Base-by-base conservation (phyloP, 139 green algal species). In the Spirogloea muscicola region DNA sequence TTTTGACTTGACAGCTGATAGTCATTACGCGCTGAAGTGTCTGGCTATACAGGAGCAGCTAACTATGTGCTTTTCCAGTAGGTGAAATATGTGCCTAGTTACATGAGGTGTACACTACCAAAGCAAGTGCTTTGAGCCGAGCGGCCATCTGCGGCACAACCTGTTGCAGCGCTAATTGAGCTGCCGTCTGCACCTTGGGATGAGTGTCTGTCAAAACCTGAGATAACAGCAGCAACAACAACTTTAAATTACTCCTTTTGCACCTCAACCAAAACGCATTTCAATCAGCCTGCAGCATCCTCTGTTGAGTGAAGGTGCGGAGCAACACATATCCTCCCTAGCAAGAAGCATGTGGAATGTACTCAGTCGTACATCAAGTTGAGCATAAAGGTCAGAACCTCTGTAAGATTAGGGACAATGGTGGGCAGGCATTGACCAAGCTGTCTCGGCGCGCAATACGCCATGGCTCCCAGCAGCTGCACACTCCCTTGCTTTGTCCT, bases 391-490 rank as follows among this genome's bases (percentile, higher is more conserved):
- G n/a, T n/a, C n/a, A 10, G 0, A 36, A 81, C 68, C 48, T 87
- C 75, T 2, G 71, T 85, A 68, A 99, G 86, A 21, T 84, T 72
- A 10, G 94, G 94, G 58, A 99, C 92, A 58, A 98, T 90, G 39
- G 86, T 89, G 39, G 94, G 94, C 80, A 99, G 84, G 79, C 86
- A 94, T 49, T 87, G 86, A 36, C 86, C 88, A 21, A 99, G 88
- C 88, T 98, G 94, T 77, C 92, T 92, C 74, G 94, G 94, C 13
- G 93, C 93, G 77, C 91, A 96, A 83, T 91, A 87, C 3, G 94
- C 91, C 93, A 98, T 99, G 33, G 94, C 85, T 41, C 93, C 94
- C 85, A 99, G 88, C 68, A 99, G 84, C 88, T 98, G 89, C 46
- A 79, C 55, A 33, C 68, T 68, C 76, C 93, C 94, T 80, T 96